Conservation (phyloP, 495 filamentous ascomycete genomes). For the Clavariopsis aquatica region DNA sequence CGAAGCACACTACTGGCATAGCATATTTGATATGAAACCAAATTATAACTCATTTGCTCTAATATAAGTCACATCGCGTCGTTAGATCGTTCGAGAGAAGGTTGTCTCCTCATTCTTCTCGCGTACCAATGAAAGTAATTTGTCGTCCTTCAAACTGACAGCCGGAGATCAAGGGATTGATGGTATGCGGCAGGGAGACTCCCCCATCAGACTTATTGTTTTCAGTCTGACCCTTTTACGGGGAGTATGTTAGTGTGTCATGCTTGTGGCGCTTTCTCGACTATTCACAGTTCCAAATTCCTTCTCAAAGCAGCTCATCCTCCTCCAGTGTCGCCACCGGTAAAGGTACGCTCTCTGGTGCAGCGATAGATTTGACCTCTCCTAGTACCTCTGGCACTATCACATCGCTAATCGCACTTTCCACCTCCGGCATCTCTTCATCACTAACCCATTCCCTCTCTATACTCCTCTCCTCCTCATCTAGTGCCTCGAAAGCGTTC, state of each 20-base stretch:
- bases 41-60: neutral
- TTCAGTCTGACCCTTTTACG: too few relatives aligned
- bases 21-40: neutral
- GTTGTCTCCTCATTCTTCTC: neutral
- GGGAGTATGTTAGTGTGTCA: too few relatives aligned
- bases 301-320: conserved; percentile 32
- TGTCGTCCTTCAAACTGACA: too few relatives aligned
- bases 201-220: too few relatives aligned
- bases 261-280: too few relatives aligned
- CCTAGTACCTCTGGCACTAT: conserved; percentile 6
- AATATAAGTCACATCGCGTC: too few relatives aligned
- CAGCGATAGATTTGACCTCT: conserved; percentile 17
- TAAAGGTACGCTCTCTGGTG: conserved; percentile 26
- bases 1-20: neutral
- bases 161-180: neutral
- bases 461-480: conserved; percentile 13
- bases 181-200: too few relatives aligned
- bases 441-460: conserved; percentile 45
- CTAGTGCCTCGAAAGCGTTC: conserved; percentile 32
- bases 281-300: too few relatives aligned
- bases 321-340: conserved; percentile 24
- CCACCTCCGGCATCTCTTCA: conserved; percentile 41
- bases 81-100: too few relatives aligned
- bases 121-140: neutral
- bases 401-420: neutral